Percentiles rank a stretch among this genome's conserved stretches.
phyloP scores from a whole-genome alignment of 805 yeast species.

The Sugiyamaella valdiviana region DNA sequence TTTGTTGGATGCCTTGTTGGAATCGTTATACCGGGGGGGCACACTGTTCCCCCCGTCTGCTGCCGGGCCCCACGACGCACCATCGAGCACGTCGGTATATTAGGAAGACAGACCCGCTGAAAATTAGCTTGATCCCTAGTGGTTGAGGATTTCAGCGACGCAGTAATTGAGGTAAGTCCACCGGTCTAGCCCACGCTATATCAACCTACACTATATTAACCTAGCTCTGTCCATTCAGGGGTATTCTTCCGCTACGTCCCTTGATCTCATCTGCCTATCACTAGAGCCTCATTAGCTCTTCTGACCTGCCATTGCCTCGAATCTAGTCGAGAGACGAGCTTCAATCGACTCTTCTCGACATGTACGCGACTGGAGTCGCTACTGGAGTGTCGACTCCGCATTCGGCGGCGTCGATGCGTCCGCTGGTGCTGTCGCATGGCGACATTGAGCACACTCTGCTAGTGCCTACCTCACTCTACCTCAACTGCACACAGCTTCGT shows the following conservation, averaged over 20 bases:
- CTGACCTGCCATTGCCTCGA: not conserved
- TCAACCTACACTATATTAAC: not conserved
- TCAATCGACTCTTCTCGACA: not conserved
- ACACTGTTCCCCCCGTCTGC: not conserved
- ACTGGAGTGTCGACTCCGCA: conserved; percentile 41
- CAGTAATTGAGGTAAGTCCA: not conserved
- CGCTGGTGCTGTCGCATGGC: conserved; percentile 79
- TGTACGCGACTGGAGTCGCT: conserved; percentile 18
- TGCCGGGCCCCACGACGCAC: not conserved
- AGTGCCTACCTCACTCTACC: conserved; percentile 75
- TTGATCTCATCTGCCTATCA: not conserved
- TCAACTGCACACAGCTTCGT: conserved; percentile 78
- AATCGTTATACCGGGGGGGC: not conserved
- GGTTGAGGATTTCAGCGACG: no score
- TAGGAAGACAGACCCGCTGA: not conserved
- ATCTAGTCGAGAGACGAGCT: no score
- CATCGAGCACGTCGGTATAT: not conserved
- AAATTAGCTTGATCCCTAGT: not conserved
- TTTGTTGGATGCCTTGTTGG: not conserved
- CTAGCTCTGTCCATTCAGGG: not conserved
- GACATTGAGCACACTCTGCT: conserved; percentile 80
- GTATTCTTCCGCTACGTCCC: not conserved
- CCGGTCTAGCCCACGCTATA: not conserved
- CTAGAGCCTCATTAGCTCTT: not conserved
- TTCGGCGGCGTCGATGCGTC: conserved; percentile 55